phyloP scores from a whole-genome alignment of 164 flowering plant genomes.

The Malania oleifera region DNA sequence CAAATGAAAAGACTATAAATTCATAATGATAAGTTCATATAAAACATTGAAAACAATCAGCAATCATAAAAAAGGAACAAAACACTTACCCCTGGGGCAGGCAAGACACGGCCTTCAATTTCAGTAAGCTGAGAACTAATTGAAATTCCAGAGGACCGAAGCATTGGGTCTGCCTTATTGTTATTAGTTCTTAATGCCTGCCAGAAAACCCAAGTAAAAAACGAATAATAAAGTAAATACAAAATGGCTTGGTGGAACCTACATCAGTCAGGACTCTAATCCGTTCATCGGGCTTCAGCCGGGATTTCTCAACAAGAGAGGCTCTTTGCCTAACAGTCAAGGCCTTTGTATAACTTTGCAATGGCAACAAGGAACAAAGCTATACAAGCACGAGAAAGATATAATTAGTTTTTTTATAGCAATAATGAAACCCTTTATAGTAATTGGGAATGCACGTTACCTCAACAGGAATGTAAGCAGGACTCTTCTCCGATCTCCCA shows the following conservation, averaged over 20 bases:
- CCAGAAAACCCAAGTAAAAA: background rate
- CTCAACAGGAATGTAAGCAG: constrained; percentile 55
- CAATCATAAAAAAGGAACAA: background rate
- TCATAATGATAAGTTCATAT: background rate
- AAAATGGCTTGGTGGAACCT: no score
- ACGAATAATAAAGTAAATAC: background rate
- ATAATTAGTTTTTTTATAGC: background rate
- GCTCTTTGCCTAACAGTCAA: constrained; percentile 64
- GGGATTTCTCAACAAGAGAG: constrained; percentile 81
- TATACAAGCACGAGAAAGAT: constrained; percentile 11
- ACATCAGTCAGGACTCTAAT: constrained; percentile 62
- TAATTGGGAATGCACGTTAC: constrained; percentile 15
- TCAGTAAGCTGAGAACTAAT: constrained; percentile 53
- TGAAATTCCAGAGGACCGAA: constrained; percentile 53
- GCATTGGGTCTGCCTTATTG: constrained; percentile 68
- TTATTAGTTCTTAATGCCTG: constrained; percentile 55
- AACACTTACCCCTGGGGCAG: constrained; percentile 68
- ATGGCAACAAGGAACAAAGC: constrained; percentile 76
- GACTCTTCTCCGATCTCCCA: constrained; percentile 64
- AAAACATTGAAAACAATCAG: background rate
- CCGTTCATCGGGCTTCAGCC: constrained; percentile 90
- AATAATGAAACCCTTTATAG: background rate
- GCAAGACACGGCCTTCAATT: constrained; percentile 77
- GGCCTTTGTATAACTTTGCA: constrained; percentile 89
- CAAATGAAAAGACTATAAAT: background rate